These are phyloP conservation scores for Beauveria caledonica DNA, from an alignment of 2,329 filamentous ascomycete species.

Conservation along the genomic window DNA sequence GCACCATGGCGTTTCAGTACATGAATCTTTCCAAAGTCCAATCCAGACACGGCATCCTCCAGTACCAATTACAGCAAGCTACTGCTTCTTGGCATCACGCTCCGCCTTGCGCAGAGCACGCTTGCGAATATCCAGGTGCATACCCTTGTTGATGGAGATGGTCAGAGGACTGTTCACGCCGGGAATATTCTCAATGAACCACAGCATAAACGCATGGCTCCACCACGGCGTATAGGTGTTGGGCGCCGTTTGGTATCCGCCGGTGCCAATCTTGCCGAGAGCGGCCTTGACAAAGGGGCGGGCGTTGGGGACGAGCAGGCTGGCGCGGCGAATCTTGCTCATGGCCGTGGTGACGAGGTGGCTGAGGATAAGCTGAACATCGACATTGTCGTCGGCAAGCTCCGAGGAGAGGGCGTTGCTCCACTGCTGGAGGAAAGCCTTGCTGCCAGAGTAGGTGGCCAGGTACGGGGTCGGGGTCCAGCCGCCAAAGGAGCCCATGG, in stretches of 20 bases:
- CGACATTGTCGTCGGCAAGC: conserved; percentile 69
- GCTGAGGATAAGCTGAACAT: conserved; percentile 84
- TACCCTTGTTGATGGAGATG: conserved; percentile 47
- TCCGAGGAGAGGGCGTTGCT: conserved; percentile 78
- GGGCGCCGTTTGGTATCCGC: conserved; percentile 68
- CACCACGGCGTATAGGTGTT: conserved; percentile 89
- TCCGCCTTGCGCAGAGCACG: conserved; percentile 78
- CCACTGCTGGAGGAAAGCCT: conserved; percentile 97
- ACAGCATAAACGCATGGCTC: conserved; percentile 84
- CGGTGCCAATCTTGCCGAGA: conserved; percentile 72
- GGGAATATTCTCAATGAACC: conserved; percentile 58
- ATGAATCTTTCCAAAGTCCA: background rate
- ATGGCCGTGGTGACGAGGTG: conserved; percentile 94
- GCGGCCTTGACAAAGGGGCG: conserved; percentile 73
- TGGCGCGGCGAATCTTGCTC: conserved; percentile 85
- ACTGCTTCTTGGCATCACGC: conserved; percentile 66
- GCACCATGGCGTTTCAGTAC: background rate
- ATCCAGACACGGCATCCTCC: background rate
- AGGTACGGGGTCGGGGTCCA: conserved; percentile 86
- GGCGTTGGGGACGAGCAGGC: conserved; percentile 69
- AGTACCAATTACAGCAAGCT: background rate
- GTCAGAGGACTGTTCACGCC: conserved; percentile 40
- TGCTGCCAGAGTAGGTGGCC: conserved; percentile 94
- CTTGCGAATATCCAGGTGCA: conserved; percentile 77
- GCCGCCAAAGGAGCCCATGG: conserved; percentile 95